phyloP scores from a whole-genome alignment of 768 basidiomycete species.

The Udeniomyces megalosporus region DNA sequence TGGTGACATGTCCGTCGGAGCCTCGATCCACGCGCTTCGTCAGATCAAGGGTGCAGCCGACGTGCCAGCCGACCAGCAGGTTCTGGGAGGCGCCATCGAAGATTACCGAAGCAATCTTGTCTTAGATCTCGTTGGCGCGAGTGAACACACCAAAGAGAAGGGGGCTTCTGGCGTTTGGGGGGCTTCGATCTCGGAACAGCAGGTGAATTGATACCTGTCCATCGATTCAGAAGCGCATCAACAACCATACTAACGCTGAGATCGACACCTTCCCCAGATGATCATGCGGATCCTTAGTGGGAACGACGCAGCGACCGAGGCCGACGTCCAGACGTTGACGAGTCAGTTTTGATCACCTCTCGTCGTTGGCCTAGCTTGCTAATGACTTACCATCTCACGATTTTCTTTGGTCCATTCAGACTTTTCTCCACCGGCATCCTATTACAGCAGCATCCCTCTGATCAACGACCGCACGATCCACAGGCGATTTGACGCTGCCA shows the following conservation, averaged over 20 bases:
- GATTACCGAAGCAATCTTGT: conserved; percentile 80
- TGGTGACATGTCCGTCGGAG: conserved; percentile 65
- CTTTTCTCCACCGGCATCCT: conserved; percentile 81
- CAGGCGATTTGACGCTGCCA: conserved; percentile 83
- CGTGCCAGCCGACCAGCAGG: conserved; percentile 82
- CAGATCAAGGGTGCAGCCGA: conserved; percentile 82
- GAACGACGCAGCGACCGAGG: conserved; percentile 59
- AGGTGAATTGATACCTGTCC: too few relatives aligned
- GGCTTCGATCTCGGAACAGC: conserved; percentile 7
- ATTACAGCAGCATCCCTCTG: conserved; percentile 87
- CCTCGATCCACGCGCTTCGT: conserved; percentile 57
- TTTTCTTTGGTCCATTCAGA: conserved; percentile 37
- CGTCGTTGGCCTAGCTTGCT: background rate
- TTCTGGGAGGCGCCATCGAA: conserved; percentile 77
- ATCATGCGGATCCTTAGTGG: conserved; percentile 81
- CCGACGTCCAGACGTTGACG: conserved; percentile 66
- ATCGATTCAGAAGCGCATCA: too few relatives aligned
- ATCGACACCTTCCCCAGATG: conserved; percentile 92
- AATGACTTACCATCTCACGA: background rate
- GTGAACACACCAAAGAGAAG: conserved; percentile 20
- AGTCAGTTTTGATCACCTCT: too few relatives aligned
- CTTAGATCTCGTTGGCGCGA: conserved; percentile 26
- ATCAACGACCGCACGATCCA: conserved; percentile 61
- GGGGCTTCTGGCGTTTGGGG: background rate
- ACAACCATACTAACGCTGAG: too few relatives aligned